These are phyloP conservation scores for Fusarium secorum DNA, from an alignment of 2,329 filamentous ascomycete species.

Conservation along the genomic window DNA sequence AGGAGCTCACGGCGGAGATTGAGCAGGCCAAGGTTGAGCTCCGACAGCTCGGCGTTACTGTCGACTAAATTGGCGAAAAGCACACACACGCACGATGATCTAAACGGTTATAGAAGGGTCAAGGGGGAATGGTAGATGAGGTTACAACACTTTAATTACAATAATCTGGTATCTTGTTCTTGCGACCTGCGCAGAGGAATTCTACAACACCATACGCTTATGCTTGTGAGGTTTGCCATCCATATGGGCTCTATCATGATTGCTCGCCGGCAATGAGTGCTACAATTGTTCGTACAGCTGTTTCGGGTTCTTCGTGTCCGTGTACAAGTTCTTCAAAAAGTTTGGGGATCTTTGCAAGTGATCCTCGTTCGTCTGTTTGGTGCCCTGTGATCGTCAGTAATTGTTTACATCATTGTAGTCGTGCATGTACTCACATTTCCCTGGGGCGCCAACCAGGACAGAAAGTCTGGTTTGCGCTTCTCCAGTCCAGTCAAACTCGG, in stretches of 20 bases:
- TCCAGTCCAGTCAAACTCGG: conserved; percentile 76
- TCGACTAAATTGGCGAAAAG: conserved; percentile 63
- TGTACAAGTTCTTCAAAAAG: conserved; percentile 68
- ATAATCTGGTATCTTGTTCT: conserved; percentile 23
- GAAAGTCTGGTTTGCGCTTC: conserved; percentile 69
- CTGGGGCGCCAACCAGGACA: conserved; percentile 64
- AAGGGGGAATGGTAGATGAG: neutral
- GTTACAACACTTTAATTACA: conserved; percentile 33
- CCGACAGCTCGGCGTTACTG: conserved; percentile 76
- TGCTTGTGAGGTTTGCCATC: neutral
- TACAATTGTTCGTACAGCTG: conserved; percentile 66
- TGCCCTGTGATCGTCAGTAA: conserved; percentile 59
- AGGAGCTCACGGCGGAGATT: conserved; percentile 88
- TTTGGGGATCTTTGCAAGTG: conserved; percentile 64
- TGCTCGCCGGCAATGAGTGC: conserved; percentile 63
- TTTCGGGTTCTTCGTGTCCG: conserved; percentile 61
- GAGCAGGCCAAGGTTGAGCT: conserved; percentile 78
- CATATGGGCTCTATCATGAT: conserved; percentile 18
- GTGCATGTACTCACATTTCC: conserved; percentile 64
- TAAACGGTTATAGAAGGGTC: conserved; percentile 35
- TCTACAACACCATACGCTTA: neutral
- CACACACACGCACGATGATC: neutral
- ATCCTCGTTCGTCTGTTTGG: conserved; percentile 63
- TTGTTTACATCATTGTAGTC: neutral
- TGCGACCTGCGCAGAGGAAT: conserved; percentile 21